Conservation (phyloP, 495 filamentous ascomycete species). For the Tetracladium marchalianum region DNA sequence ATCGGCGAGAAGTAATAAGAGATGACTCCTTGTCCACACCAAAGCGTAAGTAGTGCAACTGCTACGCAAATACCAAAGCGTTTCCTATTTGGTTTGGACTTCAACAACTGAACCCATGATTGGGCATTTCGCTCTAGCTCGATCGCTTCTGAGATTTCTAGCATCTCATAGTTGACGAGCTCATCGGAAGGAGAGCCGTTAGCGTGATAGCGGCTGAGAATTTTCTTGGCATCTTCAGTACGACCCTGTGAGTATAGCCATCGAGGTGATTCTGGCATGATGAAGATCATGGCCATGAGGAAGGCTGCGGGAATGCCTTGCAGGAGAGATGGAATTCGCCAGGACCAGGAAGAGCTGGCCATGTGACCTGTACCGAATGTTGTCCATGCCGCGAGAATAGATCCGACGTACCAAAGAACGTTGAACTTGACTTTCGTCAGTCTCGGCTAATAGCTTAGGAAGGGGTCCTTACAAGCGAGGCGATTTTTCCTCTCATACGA, state of each 20-base stretch:
- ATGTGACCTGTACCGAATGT: conserved; percentile 5
- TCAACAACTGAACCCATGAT: conserved; percentile 39
- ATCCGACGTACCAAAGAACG: conserved; percentile 30
- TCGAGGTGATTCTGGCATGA: conserved; percentile 23
- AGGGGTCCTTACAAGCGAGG: conserved; percentile 19
- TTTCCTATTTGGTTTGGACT: conserved; percentile 7
- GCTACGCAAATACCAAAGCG: neutral
- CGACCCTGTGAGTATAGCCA: conserved; percentile 8
- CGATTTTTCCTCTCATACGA: conserved; percentile 44
- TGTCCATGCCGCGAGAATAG: conserved; percentile 3
- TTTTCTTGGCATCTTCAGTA: conserved; percentile 23
- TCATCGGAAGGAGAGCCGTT: neutral
- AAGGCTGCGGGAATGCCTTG: conserved; percentile 23
- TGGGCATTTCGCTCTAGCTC: conserved; percentile 35
- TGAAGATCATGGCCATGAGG: neutral
- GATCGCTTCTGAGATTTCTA: conserved; percentile 36
- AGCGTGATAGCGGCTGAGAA: conserved; percentile 38
- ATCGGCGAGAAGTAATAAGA: conserved; percentile 46
- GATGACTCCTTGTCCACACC: conserved; percentile 46
- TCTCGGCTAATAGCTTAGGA: conserved; percentile 14
- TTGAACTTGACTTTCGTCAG: conserved; percentile 36
- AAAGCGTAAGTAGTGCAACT: conserved; percentile 26
- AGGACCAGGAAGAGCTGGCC: conserved; percentile 28
- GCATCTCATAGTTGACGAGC: conserved; percentile 33
- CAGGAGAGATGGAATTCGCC: conserved; percentile 40